Percentiles rank a stretch among this genome's conserved stretches.
Evolutionary conservation across 495 filamentous ascomycete genomes (phyloP).

Genomic region (Penicillium simplicissimum): DNA sequence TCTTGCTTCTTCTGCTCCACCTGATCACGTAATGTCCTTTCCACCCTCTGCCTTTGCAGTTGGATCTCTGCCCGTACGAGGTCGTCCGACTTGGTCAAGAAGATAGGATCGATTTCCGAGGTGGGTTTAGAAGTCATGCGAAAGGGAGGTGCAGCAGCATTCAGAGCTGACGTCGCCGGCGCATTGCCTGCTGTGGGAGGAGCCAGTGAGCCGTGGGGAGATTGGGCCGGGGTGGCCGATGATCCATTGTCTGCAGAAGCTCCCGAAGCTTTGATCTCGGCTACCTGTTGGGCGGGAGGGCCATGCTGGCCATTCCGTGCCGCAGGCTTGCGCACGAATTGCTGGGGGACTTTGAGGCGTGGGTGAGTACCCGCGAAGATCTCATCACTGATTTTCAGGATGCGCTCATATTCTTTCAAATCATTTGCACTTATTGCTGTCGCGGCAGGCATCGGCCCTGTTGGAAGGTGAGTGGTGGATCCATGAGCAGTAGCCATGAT

Average conservation of each 20-base stretch:
- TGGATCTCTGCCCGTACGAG: slow-evolving; percentile 80
- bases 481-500: slow-evolving; percentile 43
- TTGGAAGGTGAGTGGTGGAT: slow-evolving; percentile 36
- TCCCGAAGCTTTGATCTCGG: slow-evolving; percentile 26
- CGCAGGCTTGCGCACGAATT: slow-evolving; percentile 54
- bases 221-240: slow-evolving; percentile 27
- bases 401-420: slow-evolving; percentile 65
- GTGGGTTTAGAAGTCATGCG: slow-evolving; percentile 42
- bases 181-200: slow-evolving; percentile 35
- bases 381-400: slow-evolving; percentile 73
- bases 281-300: slow-evolving; percentile 24
- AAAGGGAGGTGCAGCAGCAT: slow-evolving; percentile 34
- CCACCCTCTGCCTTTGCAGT: slow-evolving; percentile 76
- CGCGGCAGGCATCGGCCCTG: slow-evolving; percentile 34
- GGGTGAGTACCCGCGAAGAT: slow-evolving; percentile 75
- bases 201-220: slow-evolving; percentile 32
- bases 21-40: slow-evolving; percentile 74
- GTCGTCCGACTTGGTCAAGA: slow-evolving; percentile 82
- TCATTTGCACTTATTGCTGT: slow-evolving; percentile 36
- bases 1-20: slow-evolving; percentile 63
- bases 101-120: slow-evolving; percentile 70
- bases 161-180: slow-evolving; percentile 21
- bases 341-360: slow-evolving; percentile 66
- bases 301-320: slow-evolving; percentile 33
- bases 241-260: slow-evolving; percentile 33